Percentiles rank a stretch among this genome's conserved stretches.
These are phyloP conservation scores for Teunomyces gatunensis DNA, from an alignment of 805 yeast genomes.

Conservation along the genomic window DNA sequence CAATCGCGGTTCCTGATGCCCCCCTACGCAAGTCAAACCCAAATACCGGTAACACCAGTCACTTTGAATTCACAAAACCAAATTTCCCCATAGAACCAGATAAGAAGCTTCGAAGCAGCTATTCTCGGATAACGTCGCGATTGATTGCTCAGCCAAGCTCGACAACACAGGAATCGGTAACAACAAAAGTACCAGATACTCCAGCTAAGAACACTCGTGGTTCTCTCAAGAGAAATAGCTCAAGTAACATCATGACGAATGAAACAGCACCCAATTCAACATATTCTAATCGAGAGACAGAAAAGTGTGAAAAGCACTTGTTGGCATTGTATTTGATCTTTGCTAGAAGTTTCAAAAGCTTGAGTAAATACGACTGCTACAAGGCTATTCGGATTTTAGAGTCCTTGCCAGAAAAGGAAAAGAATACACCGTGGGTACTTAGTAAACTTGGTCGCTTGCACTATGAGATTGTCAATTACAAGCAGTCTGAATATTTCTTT, in stretches of 20 bases:
- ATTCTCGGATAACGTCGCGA: slow-evolving; percentile 48
- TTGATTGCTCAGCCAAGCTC: slow-evolving; percentile 40
- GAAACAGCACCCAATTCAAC: slow-evolving; percentile 2
- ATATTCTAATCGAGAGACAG: slow-evolving; percentile 22
- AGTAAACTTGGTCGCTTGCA: slow-evolving; percentile 76
- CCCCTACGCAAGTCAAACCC: slow-evolving; percentile 33
- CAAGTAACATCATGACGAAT: slow-evolving; percentile 3
- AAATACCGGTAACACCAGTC: slow-evolving; percentile 13
- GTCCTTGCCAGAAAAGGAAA: slow-evolving; percentile 59
- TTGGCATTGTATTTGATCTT: slow-evolving; percentile 49
- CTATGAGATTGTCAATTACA: slow-evolving; percentile 85
- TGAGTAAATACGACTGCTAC: slow-evolving; percentile 69
- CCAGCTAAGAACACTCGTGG: slow-evolving; percentile 7
- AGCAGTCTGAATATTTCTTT: slow-evolving; percentile 67
- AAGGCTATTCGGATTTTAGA: slow-evolving; percentile 72
- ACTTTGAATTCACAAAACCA: slow-evolving; percentile 33
- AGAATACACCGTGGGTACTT: slow-evolving; percentile 80
- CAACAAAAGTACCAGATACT: background rate
- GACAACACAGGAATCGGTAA: slow-evolving; percentile 1
- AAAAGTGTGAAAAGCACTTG: slow-evolving; percentile 40
- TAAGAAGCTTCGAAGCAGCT: slow-evolving; percentile 29
- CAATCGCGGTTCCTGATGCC: slow-evolving; percentile 32
- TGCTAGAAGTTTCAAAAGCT: slow-evolving; percentile 60
- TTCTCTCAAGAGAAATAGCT: slow-evolving; percentile 8
- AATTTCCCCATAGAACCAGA: slow-evolving; percentile 18